Conservation (phyloP, 257 asterid species). For the Cruciata laevipes region DNA sequence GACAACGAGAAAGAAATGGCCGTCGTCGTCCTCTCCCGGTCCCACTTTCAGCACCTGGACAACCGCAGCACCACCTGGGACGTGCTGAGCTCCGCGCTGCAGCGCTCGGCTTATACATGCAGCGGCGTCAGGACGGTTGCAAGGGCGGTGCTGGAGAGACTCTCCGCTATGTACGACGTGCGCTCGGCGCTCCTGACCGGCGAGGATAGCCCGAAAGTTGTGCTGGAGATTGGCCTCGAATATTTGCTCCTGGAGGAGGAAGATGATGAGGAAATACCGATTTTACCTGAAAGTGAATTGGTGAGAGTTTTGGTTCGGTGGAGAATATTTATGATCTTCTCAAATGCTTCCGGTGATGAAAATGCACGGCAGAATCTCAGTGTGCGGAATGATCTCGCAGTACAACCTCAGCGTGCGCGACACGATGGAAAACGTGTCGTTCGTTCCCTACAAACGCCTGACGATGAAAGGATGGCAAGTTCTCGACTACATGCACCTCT, state of each 20-base stretch:
- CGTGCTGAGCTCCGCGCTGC: not conserved
- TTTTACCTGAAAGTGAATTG: not conserved
- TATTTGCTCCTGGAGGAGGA: not conserved
- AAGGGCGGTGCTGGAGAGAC: not conserved
- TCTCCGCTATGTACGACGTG: not conserved
- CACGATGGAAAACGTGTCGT: constrained; percentile 7
- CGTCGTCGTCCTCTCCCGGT: not conserved
- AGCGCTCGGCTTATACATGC: too few relatives aligned
- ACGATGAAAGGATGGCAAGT: constrained; percentile 18
- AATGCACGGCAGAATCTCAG: constrained; percentile 34
- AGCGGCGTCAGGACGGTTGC: not conserved
- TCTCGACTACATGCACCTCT: constrained; percentile 15
- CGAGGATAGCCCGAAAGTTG: not conserved
- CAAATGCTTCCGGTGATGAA: constrained; percentile 38
- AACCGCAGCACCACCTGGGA: not conserved
- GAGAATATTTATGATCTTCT: too few relatives aligned
- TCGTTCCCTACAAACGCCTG: not conserved
- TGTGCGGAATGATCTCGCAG: constrained; percentile 54
- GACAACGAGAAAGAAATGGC: not conserved
- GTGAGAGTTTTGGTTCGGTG: not conserved
- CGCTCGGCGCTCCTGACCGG: not conserved
- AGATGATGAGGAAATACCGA: not conserved
- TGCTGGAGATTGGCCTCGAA: not conserved
- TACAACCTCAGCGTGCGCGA: constrained; percentile 25
- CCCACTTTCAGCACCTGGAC: not conserved